phyloP scores from a whole-genome alignment of 2,329 filamentous ascomycete genomes.

The Moelleriella libera region DNA sequence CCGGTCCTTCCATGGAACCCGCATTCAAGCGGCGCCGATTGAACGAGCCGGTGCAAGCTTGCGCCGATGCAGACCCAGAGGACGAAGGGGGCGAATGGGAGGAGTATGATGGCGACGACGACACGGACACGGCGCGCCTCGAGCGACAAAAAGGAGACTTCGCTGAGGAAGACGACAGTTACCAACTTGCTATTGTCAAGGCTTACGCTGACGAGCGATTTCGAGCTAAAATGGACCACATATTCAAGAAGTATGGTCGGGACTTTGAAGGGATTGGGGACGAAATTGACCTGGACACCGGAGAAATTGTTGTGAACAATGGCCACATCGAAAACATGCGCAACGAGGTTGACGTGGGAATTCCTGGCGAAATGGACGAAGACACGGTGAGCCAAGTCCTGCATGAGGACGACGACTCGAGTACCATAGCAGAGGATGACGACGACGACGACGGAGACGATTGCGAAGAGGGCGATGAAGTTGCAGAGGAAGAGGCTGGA shows the following conservation, averaged over 20 bases:
- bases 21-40: slow-evolving; percentile 46
- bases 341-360: slow-evolving; percentile 35
- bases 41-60: slow-evolving; percentile 21
- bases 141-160: slow-evolving; percentile 29
- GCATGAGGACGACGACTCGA: slow-evolving; percentile 1
- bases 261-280: slow-evolving; percentile 78
- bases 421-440: background rate
- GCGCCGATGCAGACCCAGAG: slow-evolving; percentile 1
- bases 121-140: slow-evolving; percentile 33
- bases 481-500: slow-evolving; percentile 21
- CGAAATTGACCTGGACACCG: slow-evolving; percentile 75
- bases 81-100: slow-evolving; percentile 2
- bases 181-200: slow-evolving; percentile 46
- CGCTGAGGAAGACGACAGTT: slow-evolving; percentile 34
- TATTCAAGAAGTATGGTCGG: slow-evolving; percentile 76
- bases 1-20: slow-evolving; percentile 34
- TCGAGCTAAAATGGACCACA: slow-evolving; percentile 73
- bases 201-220: slow-evolving; percentile 55
- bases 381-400: background rate
- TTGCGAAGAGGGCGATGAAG: slow-evolving; percentile 7
- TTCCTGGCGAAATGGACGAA: background rate
- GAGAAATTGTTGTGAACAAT: slow-evolving; percentile 77
- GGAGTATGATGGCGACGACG: slow-evolving; percentile 18
- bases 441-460: slow-evolving; percentile 3
- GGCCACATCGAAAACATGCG: slow-evolving; percentile 60